Percentiles rank a stretch among this genome's conserved stretches.
Conservation (phyloP, 2,329 filamentous ascomycete species). For the Xylariales sp. region DNA sequence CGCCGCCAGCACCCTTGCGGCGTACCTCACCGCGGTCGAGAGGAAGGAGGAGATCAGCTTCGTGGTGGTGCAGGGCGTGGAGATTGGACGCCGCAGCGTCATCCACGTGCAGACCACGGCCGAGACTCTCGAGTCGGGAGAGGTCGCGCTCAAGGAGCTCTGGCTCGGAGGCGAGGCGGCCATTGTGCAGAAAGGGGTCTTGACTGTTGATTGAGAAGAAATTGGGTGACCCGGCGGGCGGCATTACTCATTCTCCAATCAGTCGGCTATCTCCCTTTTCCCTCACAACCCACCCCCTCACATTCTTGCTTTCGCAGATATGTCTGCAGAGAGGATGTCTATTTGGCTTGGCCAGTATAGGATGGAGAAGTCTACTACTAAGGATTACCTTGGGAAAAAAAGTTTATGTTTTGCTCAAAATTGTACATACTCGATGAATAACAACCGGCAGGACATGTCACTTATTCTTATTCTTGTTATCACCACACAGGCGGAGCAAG, state of each 20-base stretch:
- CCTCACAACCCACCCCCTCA: too few species aligned
- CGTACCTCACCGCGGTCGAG: conserved; percentile 47
- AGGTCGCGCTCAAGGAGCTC: conserved; percentile 15
- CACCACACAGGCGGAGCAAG: too few species aligned
- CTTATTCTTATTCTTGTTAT: too few species aligned
- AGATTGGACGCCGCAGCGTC: conserved; percentile 58
- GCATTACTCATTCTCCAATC: background rate
- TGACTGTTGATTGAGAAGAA: conserved; percentile 14
- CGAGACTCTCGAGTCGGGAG: conserved; percentile 5
- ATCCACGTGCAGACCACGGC: conserved; percentile 41
- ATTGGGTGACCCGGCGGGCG: background rate
- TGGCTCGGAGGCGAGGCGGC: conserved; percentile 25
- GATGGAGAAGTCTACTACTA: too few species aligned
- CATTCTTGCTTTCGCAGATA: too few species aligned
- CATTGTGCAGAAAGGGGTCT: conserved; percentile 23
- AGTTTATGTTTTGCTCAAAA: too few species aligned
- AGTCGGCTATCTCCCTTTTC: too few species aligned
- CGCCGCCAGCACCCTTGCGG: conserved; percentile 52
- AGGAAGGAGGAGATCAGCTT: conserved; percentile 30
- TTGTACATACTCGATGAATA: too few species aligned
- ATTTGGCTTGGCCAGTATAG: too few species aligned
- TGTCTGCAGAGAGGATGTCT: too few species aligned
- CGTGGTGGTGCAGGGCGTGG: conserved; percentile 60
- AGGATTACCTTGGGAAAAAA: too few species aligned
- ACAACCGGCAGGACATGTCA: too few species aligned